Evolutionary conservation across 305 asterid species (phyloP).

Genomic region (Plantago lanceolata): DNA sequence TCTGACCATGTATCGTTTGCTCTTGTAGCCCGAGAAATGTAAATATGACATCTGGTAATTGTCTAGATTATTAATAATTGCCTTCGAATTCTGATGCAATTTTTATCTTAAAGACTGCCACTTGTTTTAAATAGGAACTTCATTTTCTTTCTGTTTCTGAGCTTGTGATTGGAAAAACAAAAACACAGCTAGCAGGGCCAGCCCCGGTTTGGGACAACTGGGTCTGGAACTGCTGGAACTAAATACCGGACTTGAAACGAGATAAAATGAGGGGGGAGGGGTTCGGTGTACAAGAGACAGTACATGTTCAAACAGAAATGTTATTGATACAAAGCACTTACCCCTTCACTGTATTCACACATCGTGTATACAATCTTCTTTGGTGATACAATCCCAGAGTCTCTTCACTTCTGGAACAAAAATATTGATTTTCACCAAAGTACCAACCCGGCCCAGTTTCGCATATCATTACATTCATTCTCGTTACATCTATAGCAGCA

Average conservation of each 20-base stretch:
- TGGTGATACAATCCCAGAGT: background rate
- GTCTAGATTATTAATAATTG: background rate
- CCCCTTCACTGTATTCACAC: background rate
- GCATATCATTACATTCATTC: slow-evolving; percentile 12
- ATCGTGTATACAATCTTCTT: slow-evolving; percentile 14
- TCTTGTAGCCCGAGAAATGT: background rate
- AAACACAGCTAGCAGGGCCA: too few relatives aligned
- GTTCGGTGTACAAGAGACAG: background rate
- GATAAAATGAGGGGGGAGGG: too few relatives aligned
- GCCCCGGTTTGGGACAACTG: background rate
- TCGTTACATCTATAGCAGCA: slow-evolving; percentile 24
- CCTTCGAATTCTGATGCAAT: background rate
- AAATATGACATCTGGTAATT: background rate
- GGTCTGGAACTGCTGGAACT: background rate
- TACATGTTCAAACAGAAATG: background rate
- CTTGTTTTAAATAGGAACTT: background rate
- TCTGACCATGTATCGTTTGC: background rate
- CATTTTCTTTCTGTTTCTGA: background rate
- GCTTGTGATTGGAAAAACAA: background rate
- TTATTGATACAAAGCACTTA: background rate
- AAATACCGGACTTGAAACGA: background rate
- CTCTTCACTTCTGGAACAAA: slow-evolving; percentile 18
- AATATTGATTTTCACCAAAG: slow-evolving; percentile 4
- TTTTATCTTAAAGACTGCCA: background rate
- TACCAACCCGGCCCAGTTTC: slow-evolving; percentile 11